Conservation (phyloP, 495 filamentous ascomycete genomes). For the Hypoxylon rickii region DNA sequence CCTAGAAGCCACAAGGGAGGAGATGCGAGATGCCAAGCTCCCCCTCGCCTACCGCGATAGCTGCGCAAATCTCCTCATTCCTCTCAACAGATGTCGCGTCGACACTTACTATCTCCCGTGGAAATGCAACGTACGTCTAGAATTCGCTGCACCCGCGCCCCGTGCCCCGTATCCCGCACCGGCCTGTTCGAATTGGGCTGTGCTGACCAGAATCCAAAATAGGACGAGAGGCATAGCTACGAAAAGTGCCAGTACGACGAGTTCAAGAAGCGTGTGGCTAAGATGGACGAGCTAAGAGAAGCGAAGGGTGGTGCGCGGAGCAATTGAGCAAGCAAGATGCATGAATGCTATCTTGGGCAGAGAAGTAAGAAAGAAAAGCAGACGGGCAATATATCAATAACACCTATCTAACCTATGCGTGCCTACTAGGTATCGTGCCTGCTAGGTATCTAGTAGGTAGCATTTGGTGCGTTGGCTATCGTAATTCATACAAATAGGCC, state of each 20-base stretch:
- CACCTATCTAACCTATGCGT: no score
- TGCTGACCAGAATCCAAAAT: not conserved
- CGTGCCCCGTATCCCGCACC: no score
- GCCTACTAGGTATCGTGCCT: no score
- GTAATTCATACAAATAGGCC: no score
- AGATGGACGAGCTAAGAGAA: constrained; percentile 94
- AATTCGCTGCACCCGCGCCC: no score
- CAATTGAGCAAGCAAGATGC: no score
- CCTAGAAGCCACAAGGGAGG: constrained; percentile 78
- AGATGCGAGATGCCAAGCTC: constrained; percentile 89
- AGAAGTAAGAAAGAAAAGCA: no score
- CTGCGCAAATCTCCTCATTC: constrained; percentile 91
- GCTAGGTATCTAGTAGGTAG: no score
- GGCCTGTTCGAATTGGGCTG: not conserved
- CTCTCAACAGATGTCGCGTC: constrained; percentile 90
- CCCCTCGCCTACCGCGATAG: constrained; percentile 91
- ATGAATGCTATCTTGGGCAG: no score
- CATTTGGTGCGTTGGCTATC: no score
- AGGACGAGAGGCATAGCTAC: constrained; percentile 95
- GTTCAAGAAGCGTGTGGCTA: constrained; percentile 96
- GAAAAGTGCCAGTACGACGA: constrained; percentile 99
- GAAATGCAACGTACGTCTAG: constrained; percentile 86
- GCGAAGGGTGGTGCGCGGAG: constrained; percentile 85
- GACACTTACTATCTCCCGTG: constrained; percentile 94
- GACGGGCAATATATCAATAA: no score